phyloP scores from a whole-genome alignment of 495 filamentous ascomycete genomes.

The Xylaria castorea region DNA sequence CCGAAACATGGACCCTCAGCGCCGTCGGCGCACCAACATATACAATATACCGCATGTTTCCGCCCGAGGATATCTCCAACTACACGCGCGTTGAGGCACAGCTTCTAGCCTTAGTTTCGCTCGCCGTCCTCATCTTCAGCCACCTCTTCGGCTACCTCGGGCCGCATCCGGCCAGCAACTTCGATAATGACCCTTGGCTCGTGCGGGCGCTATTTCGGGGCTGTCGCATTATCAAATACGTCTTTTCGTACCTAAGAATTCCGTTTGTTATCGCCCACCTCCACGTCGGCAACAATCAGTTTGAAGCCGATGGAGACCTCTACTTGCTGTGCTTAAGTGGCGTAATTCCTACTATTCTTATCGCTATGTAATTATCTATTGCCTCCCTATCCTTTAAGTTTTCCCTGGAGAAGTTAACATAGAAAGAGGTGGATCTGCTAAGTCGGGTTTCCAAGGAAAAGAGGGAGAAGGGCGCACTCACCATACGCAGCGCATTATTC shows the following conservation, averaged over 20 bases:
- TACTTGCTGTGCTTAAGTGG: neutral
- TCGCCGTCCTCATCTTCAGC: neutral
- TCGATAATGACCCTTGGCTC: neutral
- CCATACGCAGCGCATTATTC: too few species aligned
- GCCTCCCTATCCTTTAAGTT: neutral
- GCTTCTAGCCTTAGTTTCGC: neutral
- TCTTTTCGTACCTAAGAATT: neutral
- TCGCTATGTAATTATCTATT: neutral
- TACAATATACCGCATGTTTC: neutral
- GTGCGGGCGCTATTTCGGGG: neutral
- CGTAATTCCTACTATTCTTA: neutral
- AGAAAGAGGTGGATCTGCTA: neutral
- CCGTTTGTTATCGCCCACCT: neutral
- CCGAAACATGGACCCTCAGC: neutral
- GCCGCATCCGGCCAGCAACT: neutral
- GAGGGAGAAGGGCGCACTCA: too few species aligned
- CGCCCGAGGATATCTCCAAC: neutral
- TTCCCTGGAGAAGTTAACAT: neutral
- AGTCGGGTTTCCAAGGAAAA: too few species aligned
- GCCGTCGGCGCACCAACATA: neutral
- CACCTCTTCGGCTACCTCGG: neutral
- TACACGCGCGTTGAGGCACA: neutral
- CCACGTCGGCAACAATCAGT: neutral
- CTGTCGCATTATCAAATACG: neutral
- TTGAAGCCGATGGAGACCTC: neutral